Evolutionary conservation across 495 filamentous ascomycete species (phyloP).

Genomic region (Entonaema liquescens): DNA sequence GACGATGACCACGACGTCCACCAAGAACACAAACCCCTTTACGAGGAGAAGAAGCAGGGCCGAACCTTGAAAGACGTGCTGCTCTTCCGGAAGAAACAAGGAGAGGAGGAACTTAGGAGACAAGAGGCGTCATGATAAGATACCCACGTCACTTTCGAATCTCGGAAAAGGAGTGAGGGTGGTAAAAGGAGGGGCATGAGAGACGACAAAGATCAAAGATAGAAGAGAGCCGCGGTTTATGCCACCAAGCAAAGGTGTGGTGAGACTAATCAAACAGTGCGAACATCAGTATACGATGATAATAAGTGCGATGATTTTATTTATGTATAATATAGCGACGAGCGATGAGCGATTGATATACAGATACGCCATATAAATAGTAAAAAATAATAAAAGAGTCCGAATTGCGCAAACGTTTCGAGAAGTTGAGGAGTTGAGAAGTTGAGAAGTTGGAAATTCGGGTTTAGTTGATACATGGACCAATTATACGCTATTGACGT

Average conservation of each 20-base stretch:
- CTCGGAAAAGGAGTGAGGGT: neutral
- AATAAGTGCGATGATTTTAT: neutral
- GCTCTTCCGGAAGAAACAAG: constrained; percentile 49
- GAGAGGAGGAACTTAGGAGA: constrained; percentile 32
- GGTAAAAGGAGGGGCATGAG: neutral
- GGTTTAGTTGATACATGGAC: neutral
- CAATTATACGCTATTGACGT: too few relatives aligned
- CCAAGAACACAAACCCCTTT: constrained; percentile 64
- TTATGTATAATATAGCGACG: neutral
- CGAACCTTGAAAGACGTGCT: constrained; percentile 51
- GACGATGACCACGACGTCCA: constrained; percentile 57
- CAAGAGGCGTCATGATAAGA: constrained; percentile 3
- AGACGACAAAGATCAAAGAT: neutral
- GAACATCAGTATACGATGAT: neutral
- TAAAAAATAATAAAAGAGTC: neutral
- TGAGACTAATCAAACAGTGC: neutral
- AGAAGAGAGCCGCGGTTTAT: constrained; percentile 8
- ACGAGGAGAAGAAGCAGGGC: constrained; percentile 49
- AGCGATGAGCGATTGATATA: neutral
- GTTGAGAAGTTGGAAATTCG: neutral
- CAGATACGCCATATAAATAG: neutral
- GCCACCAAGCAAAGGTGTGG: neutral
- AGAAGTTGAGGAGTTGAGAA: neutral
- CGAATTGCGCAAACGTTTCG: neutral
- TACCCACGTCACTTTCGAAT: neutral